Evolutionary conservation across 192 early-diverging fungal species (phyloP).

Genomic region (Geranomyces michiganensis): DNA sequence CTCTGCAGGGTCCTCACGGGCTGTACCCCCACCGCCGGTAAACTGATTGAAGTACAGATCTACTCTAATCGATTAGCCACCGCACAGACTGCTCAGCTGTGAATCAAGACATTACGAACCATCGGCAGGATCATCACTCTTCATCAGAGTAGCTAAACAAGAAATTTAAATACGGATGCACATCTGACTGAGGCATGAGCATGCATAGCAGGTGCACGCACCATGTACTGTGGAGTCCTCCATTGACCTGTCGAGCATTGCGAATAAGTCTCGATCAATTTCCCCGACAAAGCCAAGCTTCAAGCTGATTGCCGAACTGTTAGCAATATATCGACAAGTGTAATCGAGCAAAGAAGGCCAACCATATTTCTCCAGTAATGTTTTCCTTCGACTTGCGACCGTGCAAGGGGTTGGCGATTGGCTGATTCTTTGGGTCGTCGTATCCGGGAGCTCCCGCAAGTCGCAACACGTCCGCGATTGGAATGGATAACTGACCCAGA

Average conservation of each 20-base stretch:
- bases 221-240: slow-evolving; percentile 23
- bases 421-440: slow-evolving; percentile 57
- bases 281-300: slow-evolving; percentile 43
- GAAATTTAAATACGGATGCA: neutral
- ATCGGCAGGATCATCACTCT: slow-evolving; percentile 48
- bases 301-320: slow-evolving; percentile 11
- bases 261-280: slow-evolving; percentile 31
- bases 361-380: slow-evolving; percentile 46
- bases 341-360: neutral
- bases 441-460: slow-evolving; percentile 45
- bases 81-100: neutral
- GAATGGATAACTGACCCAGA: slow-evolving; percentile 63
- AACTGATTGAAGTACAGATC: slow-evolving; percentile 43
- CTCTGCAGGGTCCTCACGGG: neutral
- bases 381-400: slow-evolving; percentile 19
- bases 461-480: slow-evolving; percentile 56
- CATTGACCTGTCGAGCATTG: slow-evolving; percentile 25
- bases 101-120: slow-evolving; percentile 16
- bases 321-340: neutral
- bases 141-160: slow-evolving; percentile 37
- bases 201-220: neutral
- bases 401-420: slow-evolving; percentile 49
- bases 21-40: slow-evolving; percentile 7
- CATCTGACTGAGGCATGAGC: neutral
- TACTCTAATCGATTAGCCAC: neutral